A percentile compares a stretch with the other conserved stretches of the same genome.
phyloP scores from a whole-genome alignment of 1,284 basidiomycete species.

The Trametes hirsuta region DNA sequence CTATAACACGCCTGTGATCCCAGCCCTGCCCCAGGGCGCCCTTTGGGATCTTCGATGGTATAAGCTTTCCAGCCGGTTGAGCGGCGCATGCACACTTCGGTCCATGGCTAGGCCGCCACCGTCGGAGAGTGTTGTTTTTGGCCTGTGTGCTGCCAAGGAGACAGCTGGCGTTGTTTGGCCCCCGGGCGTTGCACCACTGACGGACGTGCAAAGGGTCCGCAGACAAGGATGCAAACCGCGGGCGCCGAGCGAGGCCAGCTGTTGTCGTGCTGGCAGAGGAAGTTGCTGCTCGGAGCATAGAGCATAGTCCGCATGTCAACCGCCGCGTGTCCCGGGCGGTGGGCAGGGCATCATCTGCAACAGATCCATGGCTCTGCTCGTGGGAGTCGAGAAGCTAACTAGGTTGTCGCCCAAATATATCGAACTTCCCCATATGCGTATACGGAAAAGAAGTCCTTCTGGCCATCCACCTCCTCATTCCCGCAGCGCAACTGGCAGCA shows the following conservation, averaged over 20 bases:
- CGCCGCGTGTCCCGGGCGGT: constrained; percentile 19
- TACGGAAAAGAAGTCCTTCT: constrained; percentile 38
- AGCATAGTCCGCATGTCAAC: constrained; percentile 16
- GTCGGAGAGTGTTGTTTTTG: no score
- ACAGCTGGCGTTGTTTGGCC: no score
- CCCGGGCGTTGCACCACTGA: no score
- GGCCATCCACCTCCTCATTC: constrained; percentile 46
- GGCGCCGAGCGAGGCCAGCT: no score
- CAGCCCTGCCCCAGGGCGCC: constrained; percentile 5
- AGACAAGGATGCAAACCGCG: no score
- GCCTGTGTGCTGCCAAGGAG: no score
- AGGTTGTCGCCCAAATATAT: constrained; percentile 31
- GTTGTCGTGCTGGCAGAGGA: neutral
- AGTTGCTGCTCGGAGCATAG: neutral
- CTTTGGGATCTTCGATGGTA: neutral
- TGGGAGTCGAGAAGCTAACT: constrained; percentile 38
- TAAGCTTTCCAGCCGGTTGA: constrained; percentile 5
- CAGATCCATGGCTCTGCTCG: constrained; percentile 30
- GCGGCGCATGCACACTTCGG: neutral
- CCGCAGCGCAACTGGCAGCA: constrained; percentile 39
- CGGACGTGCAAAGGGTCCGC: no score
- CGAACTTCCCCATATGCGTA: constrained; percentile 31
- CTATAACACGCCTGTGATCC: constrained; percentile 11
- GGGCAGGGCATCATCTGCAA: constrained; percentile 22
- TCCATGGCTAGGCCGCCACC: neutral